A percentile compares a stretch with the other conserved stretches of the same genome.
phyloP scores from a whole-genome alignment of 805 yeast species.

The Wickerhamiella cacticola region DNA sequence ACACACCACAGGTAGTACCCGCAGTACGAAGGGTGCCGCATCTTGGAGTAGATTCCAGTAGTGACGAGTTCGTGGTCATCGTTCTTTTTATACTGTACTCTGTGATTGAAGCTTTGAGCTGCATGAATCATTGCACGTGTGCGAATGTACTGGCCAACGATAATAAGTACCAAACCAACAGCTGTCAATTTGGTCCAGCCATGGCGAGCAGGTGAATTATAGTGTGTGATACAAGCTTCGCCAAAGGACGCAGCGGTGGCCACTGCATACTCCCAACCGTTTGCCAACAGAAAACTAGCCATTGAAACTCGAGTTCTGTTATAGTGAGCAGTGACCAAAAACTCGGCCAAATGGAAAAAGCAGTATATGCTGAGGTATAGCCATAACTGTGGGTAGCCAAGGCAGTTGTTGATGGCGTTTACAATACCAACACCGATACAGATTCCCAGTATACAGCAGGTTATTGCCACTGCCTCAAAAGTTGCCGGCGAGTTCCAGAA shows the following conservation, averaged over 20 bases:
- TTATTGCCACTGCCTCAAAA: neutral
- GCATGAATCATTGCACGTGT: conserved; percentile 81
- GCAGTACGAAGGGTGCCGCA: conserved; percentile 82
- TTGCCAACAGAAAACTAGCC: conserved; percentile 57
- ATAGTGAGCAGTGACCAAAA: conserved; percentile 61
- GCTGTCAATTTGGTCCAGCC: conserved; percentile 20
- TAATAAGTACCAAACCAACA: conserved; percentile 39
- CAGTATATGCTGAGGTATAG: conserved; percentile 44
- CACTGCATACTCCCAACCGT: conserved; percentile 44
- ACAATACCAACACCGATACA: neutral
- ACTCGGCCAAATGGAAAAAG: conserved; percentile 72
- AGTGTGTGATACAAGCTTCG: conserved; percentile 39
- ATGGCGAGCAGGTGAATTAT: conserved; percentile 18
- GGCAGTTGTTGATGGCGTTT: neutral
- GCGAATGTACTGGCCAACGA: conserved; percentile 56
- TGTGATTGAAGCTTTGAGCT: conserved; percentile 73
- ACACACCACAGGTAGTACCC: conserved; percentile 93
- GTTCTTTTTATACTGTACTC: conserved; percentile 44
- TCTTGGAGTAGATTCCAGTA: conserved; percentile 50
- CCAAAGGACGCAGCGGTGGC: conserved; percentile 46
- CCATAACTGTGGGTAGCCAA: conserved; percentile 26
- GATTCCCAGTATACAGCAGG: neutral
- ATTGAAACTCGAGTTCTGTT: conserved; percentile 54
- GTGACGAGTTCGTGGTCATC: conserved; percentile 58
- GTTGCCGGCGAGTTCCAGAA: conserved; percentile 10